A percentile compares a stretch with the other conserved stretches of the same genome.
phyloP scores from a whole-genome alignment of 1,284 basidiomycete genomes.

The Ceratobasidium papillatum region DNA sequence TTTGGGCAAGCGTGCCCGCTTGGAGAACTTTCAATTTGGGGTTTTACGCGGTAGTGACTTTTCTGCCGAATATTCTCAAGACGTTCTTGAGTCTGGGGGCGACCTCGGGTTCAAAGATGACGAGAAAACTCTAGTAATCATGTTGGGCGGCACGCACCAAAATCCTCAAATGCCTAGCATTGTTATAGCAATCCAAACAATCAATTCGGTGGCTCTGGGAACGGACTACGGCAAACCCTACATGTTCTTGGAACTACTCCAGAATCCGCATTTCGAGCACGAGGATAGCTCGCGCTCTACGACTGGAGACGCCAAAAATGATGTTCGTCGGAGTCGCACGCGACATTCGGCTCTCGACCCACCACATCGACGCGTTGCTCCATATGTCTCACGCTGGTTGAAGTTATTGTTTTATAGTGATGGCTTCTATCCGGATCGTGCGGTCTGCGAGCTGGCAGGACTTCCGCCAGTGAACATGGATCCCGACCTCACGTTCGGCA shows the following conservation, averaged over 20 bases:
- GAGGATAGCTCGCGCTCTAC: background rate
- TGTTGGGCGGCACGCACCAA: constrained; percentile 13
- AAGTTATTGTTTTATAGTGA: constrained; percentile 34
- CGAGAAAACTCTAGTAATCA: constrained; percentile 20
- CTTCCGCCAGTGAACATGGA: constrained; percentile 18
- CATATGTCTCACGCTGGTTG: constrained; percentile 30
- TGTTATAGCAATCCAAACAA: constrained; percentile 22
- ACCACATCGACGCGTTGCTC: constrained; percentile 38
- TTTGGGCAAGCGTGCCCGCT: background rate
- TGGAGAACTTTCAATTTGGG: constrained; percentile 24
- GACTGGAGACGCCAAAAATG: background rate
- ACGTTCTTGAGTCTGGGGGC: constrained; percentile 8
- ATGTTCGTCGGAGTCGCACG: constrained; percentile 11
- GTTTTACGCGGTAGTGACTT: constrained; percentile 17
- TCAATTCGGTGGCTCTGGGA: constrained; percentile 22
- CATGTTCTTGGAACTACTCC: constrained; percentile 19
- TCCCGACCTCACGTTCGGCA: constrained; percentile 2
- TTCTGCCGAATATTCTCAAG: constrained; percentile 20
- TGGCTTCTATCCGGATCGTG: background rate
- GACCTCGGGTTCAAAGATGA: constrained; percentile 25
- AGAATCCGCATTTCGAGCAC: constrained; percentile 28
- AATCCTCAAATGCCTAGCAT: constrained; percentile 15
- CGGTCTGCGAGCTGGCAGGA: constrained; percentile 27
- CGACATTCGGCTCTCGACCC: constrained; percentile 13
- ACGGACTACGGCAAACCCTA: background rate